Base-by-base conservation (phyloP, 768 basidiomycete genomes). In the Crucibulum laeve region DNA sequence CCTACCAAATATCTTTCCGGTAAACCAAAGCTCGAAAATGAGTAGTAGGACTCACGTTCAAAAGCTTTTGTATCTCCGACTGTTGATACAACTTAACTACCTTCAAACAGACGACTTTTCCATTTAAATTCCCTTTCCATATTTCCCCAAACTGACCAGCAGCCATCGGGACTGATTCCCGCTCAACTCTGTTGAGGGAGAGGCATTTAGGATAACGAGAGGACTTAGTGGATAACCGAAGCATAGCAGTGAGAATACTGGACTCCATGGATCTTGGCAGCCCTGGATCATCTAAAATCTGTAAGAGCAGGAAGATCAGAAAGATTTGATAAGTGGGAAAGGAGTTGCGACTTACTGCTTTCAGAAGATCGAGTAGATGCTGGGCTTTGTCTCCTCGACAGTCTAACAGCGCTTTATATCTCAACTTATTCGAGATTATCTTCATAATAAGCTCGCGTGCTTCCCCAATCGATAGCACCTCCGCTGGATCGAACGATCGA, bases 181-280 rank as follows among this genome's bases (percentile, higher is more conserved):
- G 21, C 38, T 40, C 8, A 11, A 40, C 38, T 11, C 22, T 17
- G 6, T 42, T 40, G 22, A 60, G 44, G 1, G 49, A 36, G 24
- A 63, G 55, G 23, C 56, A 58, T 4, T 53, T 46, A 5, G 65
- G 65, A 25, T 61, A 58, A 2, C 59, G 53, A 6, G 52, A 52
- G 5, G 62, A 58, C 40, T 45, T 49, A 22, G 49, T 44, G 5
- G 54, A 58, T 13, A 68, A 55, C 7, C 53, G 53, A 4, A 53
- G 37, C 6, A 62, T 44, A 7, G 58, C 53, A 6, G 48, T 42
- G 11, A 53, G 41, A 8, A 62, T 44, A 11, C 34, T 46, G 8
- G 17, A 44, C 32, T 54, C 48, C n/a, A 54, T 43, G 8, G 17
- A 28, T n/a, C 23, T n/a, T 1, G 47, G 41, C 1, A 53, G 43